phyloP scores from a whole-genome alignment of 768 basidiomycete species.

The Glaciozyma martinii region DNA sequence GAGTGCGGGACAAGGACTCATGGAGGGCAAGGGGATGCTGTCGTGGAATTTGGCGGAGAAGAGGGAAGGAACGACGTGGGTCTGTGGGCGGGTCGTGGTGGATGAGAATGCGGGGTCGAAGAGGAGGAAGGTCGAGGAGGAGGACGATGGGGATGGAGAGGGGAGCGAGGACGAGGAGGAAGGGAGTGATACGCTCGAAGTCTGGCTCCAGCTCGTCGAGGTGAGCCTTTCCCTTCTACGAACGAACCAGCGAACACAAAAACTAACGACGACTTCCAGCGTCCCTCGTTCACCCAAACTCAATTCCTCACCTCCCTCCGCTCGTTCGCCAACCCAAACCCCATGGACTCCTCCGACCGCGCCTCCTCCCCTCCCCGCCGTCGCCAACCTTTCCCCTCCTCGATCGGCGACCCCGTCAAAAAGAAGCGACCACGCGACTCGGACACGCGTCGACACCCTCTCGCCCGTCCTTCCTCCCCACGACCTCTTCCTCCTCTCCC shows the following conservation, averaged over 20 bases:
- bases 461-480: background rate
- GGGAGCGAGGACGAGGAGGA: conserved; percentile 17
- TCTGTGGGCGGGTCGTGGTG: conserved; percentile 13
- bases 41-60: conserved; percentile 31
- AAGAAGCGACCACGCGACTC: conserved; percentile 13
- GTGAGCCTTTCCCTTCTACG: background rate
- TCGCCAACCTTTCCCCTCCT: background rate
- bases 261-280: conserved; percentile 2
- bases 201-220: conserved; percentile 29
- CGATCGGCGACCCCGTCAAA: conserved; percentile 24
- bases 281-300: conserved; percentile 26
- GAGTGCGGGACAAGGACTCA: conserved; percentile 2
- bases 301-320: conserved; percentile 29
- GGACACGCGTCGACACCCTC: background rate
- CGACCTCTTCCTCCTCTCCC: background rate
- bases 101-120: conserved; percentile 5
- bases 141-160: conserved; percentile 12
- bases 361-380: conserved; percentile 14
- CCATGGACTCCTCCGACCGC: conserved; percentile 20
- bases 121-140: background rate
- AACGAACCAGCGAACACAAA: background rate
- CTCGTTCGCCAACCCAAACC: conserved; percentile 23
- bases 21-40: conserved; percentile 33
- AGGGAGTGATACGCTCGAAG: conserved; percentile 25
- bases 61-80: conserved; percentile 28